Evolutionary conservation across 441 rosid species (phyloP), one percentile per base, ranked within the genome.

Genomic region (Brassica hybrid): DNA sequence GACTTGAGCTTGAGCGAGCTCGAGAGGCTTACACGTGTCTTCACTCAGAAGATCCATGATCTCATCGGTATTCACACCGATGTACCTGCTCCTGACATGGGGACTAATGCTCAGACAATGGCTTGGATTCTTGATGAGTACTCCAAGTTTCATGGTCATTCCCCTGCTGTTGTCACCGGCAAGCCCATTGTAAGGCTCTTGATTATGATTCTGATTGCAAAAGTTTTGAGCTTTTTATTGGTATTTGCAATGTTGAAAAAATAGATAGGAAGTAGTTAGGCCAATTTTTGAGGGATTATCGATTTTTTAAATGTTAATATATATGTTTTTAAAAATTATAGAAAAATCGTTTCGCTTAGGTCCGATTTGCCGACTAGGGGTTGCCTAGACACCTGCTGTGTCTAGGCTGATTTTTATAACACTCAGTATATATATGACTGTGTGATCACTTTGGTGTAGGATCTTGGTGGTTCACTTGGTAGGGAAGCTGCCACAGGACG

Each of bases 21-120:
- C 60, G 99, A 96, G 82, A 87, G 99, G 10, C 89, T 94, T 0
- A 96, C 98, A 66, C 96, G 99, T 67, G 98, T 96, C 71, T 96
- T 96, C 85, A 96, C 99, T 1, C 97, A 96, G 85, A 96, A 96
- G 89, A 96, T 96, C 78, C 99, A 96, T 69, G 99, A 94, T 79
- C 96, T 96, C 58, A 92, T 96, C 48, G 99, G 98, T 41, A 82
- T 83, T 57, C 98, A 94, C 38, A 88, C 92, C 3, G 99, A 96
- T 84, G 98, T 96, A 25, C 99, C 99, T n/a, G 99, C 99, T 18
- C 99, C 99, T 11, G 98, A 96, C 61, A 96, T 96, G 98, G 98
- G 99, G n/a, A 96, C 99, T 7, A 91, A 91, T 82, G 85, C 97
- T 2, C 98, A 96, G 90, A 96, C 97, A 9, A 96, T 96, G 99